Evolutionary conservation across 257 asterid species (phyloP).

Genomic region (Salvia hispanica): DNA sequence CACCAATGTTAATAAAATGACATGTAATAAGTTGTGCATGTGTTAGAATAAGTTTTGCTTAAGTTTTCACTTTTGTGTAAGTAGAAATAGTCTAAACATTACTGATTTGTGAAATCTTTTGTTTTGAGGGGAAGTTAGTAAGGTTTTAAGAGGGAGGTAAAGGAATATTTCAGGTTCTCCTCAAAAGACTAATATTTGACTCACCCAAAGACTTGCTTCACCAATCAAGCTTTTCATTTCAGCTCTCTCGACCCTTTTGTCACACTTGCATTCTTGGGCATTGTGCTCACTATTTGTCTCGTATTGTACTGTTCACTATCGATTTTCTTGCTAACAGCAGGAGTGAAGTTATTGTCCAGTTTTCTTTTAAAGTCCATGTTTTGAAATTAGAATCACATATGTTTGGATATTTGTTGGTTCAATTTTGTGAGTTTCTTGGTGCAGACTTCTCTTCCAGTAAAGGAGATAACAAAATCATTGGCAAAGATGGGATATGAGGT

Average conservation of each 20-base stretch:
- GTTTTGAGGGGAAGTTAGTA: not conserved
- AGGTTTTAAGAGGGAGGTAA: too few relatives aligned
- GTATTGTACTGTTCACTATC: not conserved
- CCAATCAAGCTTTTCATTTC: not conserved
- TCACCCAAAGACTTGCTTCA: not conserved
- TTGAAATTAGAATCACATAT: not conserved
- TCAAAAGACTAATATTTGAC: not conserved
- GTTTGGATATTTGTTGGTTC: not conserved
- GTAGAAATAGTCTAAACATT: not conserved
- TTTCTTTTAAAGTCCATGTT: not conserved
- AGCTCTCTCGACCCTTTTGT: not conserved
- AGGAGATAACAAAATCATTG: slow-evolving; percentile 60
- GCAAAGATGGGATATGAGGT: slow-evolving; percentile 90
- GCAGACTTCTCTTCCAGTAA: slow-evolving; percentile 75
- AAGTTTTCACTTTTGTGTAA: not conserved
- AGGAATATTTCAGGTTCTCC: not conserved
- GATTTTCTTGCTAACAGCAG: not conserved
- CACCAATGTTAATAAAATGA: too few relatives aligned
- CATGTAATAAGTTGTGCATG: not conserved
- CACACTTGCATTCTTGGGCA: not conserved
- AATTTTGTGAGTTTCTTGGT: not conserved
- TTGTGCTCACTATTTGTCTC: too few relatives aligned
- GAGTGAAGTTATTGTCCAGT: not conserved
- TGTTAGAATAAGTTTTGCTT: not conserved
- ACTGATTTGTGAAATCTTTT: not conserved